Conservation (phyloP, 352 stramenopile genomes). For the Globisporangium sylvaticum region DNA sequence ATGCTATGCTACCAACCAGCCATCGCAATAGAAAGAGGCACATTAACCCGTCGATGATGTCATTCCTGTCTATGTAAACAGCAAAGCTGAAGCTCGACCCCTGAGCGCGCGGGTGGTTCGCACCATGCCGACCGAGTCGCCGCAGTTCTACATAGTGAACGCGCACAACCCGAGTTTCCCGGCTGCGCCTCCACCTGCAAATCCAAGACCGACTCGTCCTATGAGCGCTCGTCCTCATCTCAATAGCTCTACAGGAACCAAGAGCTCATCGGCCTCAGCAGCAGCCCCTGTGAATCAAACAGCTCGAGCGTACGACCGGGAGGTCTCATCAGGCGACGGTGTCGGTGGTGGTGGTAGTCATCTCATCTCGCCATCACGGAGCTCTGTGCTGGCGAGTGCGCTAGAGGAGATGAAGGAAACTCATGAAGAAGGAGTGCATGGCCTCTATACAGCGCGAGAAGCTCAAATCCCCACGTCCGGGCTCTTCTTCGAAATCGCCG, state of each 20-base stretch:
- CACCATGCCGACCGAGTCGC: slow-evolving; percentile 39
- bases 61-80: slow-evolving; percentile 5
- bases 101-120: slow-evolving; percentile 34
- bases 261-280: not conserved
- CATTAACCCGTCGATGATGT: not conserved
- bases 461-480: slow-evolving; percentile 18
- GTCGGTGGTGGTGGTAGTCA: slow-evolving; percentile 1
- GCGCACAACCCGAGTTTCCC: slow-evolving; percentile 29
- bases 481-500: slow-evolving; percentile 7
- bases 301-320: slow-evolving; percentile 36
- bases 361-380: slow-evolving; percentile 21
- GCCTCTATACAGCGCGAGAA: slow-evolving; percentile 33
- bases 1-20: too few relatives aligned
- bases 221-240: slow-evolving; percentile 39
- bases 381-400: slow-evolving; percentile 24
- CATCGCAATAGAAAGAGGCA: too few relatives aligned
- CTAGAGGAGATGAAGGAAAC: slow-evolving; percentile 35
- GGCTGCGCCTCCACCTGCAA: not conserved
- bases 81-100: slow-evolving; percentile 33
- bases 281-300: not conserved
- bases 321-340: slow-evolving; percentile 12
- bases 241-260: not conserved
- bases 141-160: slow-evolving; percentile 57
- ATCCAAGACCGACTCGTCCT: slow-evolving; percentile 24
- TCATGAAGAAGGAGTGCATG: slow-evolving; percentile 26